Percentiles rank a stretch among this genome's conserved stretches.
These are phyloP conservation scores for Teratosphaeria viscida DNA, from an alignment of 2,329 filamentous ascomycete genomes.

Conservation along the genomic window DNA sequence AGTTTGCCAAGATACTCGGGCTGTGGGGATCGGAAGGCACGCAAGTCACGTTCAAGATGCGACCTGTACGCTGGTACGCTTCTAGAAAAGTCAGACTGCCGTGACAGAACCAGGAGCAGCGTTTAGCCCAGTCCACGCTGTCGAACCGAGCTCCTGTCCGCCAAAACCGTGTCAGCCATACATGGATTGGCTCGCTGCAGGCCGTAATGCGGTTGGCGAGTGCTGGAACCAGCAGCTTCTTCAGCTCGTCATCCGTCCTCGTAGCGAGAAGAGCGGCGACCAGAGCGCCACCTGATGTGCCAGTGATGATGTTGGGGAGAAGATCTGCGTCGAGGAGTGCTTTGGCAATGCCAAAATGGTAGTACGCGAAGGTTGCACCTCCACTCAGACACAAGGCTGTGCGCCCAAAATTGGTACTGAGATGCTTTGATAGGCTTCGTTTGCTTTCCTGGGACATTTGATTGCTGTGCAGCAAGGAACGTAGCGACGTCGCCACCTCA, in stretches of 20 bases:
- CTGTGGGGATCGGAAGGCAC: constrained; percentile 93
- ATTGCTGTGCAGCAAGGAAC: constrained; percentile 57
- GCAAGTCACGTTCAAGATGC: constrained; percentile 91
- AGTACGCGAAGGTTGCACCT: constrained; percentile 90
- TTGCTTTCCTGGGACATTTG: constrained; percentile 65
- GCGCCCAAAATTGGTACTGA: constrained; percentile 82
- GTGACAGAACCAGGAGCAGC: constrained; percentile 79
- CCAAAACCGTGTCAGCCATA: constrained; percentile 81
- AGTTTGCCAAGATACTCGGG: constrained; percentile 85
- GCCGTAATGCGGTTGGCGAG: constrained; percentile 77
- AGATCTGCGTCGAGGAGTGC: constrained; percentile 77
- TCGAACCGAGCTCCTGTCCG: constrained; percentile 89
- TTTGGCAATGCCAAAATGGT: constrained; percentile 88
- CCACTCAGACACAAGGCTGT: constrained; percentile 89
- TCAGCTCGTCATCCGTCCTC: constrained; percentile 82
- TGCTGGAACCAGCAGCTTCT: constrained; percentile 71
- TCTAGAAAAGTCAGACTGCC: constrained; percentile 92
- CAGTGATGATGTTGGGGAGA: constrained; percentile 87
- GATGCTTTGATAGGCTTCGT: constrained; percentile 70
- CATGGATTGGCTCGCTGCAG: constrained; percentile 64
- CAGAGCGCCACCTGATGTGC: constrained; percentile 86
- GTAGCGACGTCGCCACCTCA: constrained; percentile 61
- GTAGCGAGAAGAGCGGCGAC: constrained; percentile 82
- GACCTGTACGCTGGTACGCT: constrained; percentile 85
- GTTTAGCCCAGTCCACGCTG: constrained; percentile 77